Evolutionary conservation across 345 rosid species (phyloP), one percentile per base, ranked within the genome.

Genomic region (Psidium guajava): DNA sequence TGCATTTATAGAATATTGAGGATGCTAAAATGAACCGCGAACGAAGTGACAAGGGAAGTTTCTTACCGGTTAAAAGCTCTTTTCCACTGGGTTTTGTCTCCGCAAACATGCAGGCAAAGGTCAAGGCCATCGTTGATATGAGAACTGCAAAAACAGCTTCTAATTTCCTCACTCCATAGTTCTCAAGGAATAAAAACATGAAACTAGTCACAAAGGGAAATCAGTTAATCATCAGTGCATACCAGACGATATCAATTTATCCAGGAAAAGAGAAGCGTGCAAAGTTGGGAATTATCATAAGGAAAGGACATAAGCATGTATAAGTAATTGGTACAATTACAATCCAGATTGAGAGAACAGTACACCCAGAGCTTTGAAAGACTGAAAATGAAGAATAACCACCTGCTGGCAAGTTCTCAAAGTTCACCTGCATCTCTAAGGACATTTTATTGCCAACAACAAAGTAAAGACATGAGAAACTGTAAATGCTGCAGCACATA

Each of bases 101-200:
- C 83, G 91, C 94, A 89, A 95, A 97, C 97, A 97, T 95, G 93
- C 97, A 95, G 49, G 98, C 97, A 85, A 95, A 95, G 8, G 99
- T 90, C 54, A 91, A n/a, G 84, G 93, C 96, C 98, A 95, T 95
- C 5, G 95, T 92, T 21, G 93, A 93, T 27, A 95, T 94, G 86
- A 95, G 91, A 87, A 95, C 89, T 8, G 95, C 98, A 88, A 95
- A 95, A 85, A 91, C 93, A 86, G 96, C 98, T 90, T 94, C 96
- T 64, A 95, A 89, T 91, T 93, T 95, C 88, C 98, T 91, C 85
- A 95, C 93, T 57, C 98, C 98, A 54, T 93, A 95, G 87, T 92
- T 93, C 92, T 95, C 98, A 86, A 94, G 91, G 89, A 94, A 91
- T 83, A 94, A 89, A 89, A 95, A 93, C 83, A 95, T 53, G 91